Evolutionary conservation across 352 stramenopile species (phyloP), one percentile per base, ranked within the genome.

Genomic region (Globisporangium heterothallicum): DNA sequence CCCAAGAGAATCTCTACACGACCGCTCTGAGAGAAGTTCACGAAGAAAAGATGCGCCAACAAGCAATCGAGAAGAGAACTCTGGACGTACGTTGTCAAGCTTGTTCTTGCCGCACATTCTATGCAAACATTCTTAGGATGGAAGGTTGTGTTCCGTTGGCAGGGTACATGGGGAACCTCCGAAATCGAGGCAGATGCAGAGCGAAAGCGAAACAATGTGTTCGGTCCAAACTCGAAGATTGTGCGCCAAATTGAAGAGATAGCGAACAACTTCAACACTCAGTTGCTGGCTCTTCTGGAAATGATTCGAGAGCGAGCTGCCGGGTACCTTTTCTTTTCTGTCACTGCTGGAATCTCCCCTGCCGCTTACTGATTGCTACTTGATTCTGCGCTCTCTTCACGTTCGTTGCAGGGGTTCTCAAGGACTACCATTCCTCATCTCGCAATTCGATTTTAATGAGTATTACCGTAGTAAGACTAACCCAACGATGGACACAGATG

Each of bases 391-490:
- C n/a, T n/a, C n/a, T n/a, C n/a, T n/a, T n/a, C n/a, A n/a, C n/a
- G n/a, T n/a, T n/a, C n/a, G n/a, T n/a, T 26, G 32, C 52, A 81
- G 68, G 24, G 81, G 77, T 1, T 86, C 74, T 0, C 84, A 96
- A 50, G 86, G 84, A 24, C 61, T 97, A 5, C 82, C 83, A 8
- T 96, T 91, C 35, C 66, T 96, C 8, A 73, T 88, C 35, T 91
- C 90, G 8, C 87, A 87, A 7, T 92, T 97, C 38, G 88, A 97
- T 60, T 97, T 97, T 57, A 97, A 96, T 57, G 84, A 94, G 63
- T 96, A 76, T 42, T 97, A 97, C 25, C 63, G 66, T 36, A 77
- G 70, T 26, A 87, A 90, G 50, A 70, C 56, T 16, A 49, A 64
- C 18, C 64, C 77, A 34, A 26, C 53, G 5, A 67, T 66, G 42